Conservation (phyloP, 441 rosid genomes). For the Arabidopsis hybrid region DNA sequence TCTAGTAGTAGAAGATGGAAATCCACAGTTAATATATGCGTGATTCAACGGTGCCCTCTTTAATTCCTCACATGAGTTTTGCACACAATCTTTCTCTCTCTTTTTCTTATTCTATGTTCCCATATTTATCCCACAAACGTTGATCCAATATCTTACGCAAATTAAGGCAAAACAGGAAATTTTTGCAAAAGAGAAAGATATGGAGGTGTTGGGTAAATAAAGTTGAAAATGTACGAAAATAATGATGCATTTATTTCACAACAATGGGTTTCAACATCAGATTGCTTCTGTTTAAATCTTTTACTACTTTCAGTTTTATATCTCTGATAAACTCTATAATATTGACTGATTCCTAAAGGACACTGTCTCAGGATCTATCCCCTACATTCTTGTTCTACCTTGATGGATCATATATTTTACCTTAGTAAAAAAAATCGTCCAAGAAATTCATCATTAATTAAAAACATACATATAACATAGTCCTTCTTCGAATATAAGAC, state of each 20-base stretch:
- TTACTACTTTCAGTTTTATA: conserved; percentile 35
- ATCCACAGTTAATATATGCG: conserved; percentile 39
- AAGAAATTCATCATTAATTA: neutral
- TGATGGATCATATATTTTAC: conserved; percentile 21
- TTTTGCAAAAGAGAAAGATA: conserved; percentile 3
- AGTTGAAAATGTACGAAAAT: conserved; percentile 35
- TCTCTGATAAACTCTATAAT: conserved; percentile 9
- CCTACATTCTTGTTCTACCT: conserved; percentile 8
- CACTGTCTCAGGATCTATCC: conserved; percentile 20
- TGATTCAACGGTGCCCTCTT: conserved; percentile 46
- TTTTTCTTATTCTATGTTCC: conserved; percentile 13
- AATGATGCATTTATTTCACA: conserved; percentile 31
- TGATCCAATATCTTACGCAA: conserved; percentile 29
- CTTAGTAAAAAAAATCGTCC: neutral
- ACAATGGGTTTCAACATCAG: conserved; percentile 28
- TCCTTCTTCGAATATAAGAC: no score
- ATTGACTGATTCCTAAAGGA: conserved; percentile 39
- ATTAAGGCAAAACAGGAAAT: conserved; percentile 9
- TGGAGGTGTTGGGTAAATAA: conserved; percentile 36
- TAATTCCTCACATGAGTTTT: conserved; percentile 49
- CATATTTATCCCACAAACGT: conserved; percentile 22
- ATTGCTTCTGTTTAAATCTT: conserved; percentile 23
- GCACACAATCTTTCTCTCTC: conserved; percentile 23
- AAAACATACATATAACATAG: neutral
- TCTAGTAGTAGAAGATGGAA: neutral